Evolutionary conservation across 305 asterid species (phyloP).

Genomic region (Fraxinus xanthoxyloides): DNA sequence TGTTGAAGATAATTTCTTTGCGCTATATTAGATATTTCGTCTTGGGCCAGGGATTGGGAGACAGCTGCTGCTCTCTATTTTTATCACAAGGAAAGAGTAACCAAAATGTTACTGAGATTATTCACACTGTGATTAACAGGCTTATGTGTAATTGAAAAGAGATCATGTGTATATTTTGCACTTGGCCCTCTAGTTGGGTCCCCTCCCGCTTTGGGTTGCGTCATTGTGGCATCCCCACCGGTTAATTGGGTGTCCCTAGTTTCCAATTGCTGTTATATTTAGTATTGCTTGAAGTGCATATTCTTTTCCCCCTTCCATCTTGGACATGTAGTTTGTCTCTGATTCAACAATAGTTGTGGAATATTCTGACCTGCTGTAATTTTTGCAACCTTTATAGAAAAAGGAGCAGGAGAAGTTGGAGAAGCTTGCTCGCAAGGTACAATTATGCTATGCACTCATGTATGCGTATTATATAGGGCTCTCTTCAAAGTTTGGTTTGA

Average conservation of each 20-base stretch:
- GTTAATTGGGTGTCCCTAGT: not conserved
- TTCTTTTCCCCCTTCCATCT: not conserved
- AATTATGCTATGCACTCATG: not conserved
- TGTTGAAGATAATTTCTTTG: not conserved
- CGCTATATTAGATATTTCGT: not conserved
- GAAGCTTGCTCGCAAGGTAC: slow-evolving; percentile 84
- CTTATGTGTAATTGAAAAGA: not conserved
- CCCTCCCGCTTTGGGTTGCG: not conserved
- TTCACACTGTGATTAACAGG: not conserved
- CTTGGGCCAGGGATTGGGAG: not conserved
- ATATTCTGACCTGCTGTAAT: slow-evolving; percentile 22
- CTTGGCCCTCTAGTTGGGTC: not conserved
- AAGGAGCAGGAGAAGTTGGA: slow-evolving; percentile 78
- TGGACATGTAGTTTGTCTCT: not conserved
- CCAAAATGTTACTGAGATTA: not conserved
- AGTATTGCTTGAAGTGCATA: not conserved
- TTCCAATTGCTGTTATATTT: not conserved
- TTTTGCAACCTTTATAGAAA: slow-evolving; percentile 48
- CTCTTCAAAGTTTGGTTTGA: not conserved
- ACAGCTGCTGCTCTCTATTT: not conserved
- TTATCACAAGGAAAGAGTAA: not conserved
- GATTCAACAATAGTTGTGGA: not conserved
- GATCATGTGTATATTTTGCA: not conserved
- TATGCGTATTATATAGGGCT: not conserved
- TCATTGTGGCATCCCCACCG: not conserved